Evolutionary conservation across 1,139 yeast genomes (phyloP), one percentile per base, ranked within the genome.

Genomic region (Lizanozyma gosingica): DNA sequence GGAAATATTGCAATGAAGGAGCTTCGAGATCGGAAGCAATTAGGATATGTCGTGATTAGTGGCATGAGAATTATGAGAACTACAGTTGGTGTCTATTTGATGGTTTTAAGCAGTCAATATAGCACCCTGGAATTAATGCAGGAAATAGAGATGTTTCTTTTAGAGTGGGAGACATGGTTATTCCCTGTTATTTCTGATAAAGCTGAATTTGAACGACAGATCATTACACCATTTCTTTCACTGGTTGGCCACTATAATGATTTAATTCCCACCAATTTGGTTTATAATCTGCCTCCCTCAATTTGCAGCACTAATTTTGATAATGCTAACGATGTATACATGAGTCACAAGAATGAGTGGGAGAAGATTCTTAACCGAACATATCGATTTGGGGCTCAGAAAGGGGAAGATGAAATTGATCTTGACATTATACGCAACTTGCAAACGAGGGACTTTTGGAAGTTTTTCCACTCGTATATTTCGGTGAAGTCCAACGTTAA

Each of bases 31-130:
- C 69, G 67, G 43, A 68, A 65, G 41, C 82, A 78, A 48, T 57
- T 82, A 38, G 87, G 85, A 0, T 80, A 80, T 52, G 62, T 69
- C 4, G 74, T 79, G 0, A 47, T 69, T 4, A 72, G 78, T 35
- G 86, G 86, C 0, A 43, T 68, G n/a, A 59, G 82, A 45, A 51
- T 71, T 1, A 57, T 76, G 34, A 59, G 79, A 41, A 62, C 67
- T 15, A 69, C 78, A 0, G 53, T 73, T n/a, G 90, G 90, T 1
- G 41, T 78, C 2, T 78, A 73, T 47, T 56, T 82, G 4, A 66
- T 75, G 3, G 56, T 80, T 0, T 66, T 73, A 66, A 77, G 82
- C 48, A 66, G 70, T 14, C 59, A 57, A 1, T 60, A 57, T 43
- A 47, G 60, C 0, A 63, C 74, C 0, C 47, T 49, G 11, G 59